Base-by-base conservation (phyloP, 75 land plant species). In the Pseudotsuga menziesii region DNA sequence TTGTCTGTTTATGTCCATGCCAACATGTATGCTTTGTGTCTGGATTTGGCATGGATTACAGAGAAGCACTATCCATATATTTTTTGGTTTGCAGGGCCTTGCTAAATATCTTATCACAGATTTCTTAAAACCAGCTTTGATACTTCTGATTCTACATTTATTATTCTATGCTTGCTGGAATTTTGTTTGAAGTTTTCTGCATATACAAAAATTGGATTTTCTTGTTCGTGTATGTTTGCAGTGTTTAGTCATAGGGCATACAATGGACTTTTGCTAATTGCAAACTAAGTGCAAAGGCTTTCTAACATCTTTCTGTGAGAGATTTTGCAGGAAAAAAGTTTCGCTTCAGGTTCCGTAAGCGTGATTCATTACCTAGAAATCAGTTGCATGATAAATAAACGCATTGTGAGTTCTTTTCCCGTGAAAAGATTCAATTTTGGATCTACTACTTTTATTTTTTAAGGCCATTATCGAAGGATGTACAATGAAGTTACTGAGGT, bases 281-380 rank as follows among this genome's bases (percentile, higher is more conserved):
- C 57, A 23, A 56, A n/a, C 23, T 4, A 4, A 16, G 11, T 19
- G 29, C 29, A 35, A 25, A 26, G 56, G n/a, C 19, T 63, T 55
- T 22, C 27, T 56, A 15, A 12, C 22, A 66, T 20, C 62, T 5
- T 57, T 32, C 22, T 2, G 17, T 64, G 52, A 17, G 52, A 7
- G 63, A 58, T 72, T 62, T 15, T 75, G 73, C 86, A 93, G 96
- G 88, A n/a, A 74, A 74, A 57, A 84, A 83, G 61, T 79, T 88
- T 56, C 78, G 35, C 48, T 83, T 88, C 63, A 84, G 86, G 66
- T 91, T 91, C 57, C 75, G 92, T 60, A 89, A 81, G 76, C 69
- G 22, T 75, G 94, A 90, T 61, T 22, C 86, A 36, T 85, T 91
- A 60, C 93, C 93, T 1, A 91, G 80, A 64, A 80, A 52, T 73